Evolutionary conservation across 2,329 filamentous ascomycete genomes (phyloP).

Genomic region (Pleurostoma richardsiae): DNA sequence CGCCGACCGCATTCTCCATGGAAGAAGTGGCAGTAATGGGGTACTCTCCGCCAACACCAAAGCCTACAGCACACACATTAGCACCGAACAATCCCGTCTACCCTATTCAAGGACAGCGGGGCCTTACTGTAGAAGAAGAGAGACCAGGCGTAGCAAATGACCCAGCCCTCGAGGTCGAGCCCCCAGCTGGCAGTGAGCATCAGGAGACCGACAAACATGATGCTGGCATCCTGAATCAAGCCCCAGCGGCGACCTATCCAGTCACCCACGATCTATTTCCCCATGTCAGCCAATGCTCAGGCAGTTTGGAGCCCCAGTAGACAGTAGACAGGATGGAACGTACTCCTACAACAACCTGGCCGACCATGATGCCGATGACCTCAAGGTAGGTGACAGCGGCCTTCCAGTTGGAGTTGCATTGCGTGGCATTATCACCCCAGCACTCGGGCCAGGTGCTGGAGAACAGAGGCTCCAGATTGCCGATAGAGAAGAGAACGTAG

Average conservation of each 20-base stretch:
- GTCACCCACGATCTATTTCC: slow-evolving; percentile 47
- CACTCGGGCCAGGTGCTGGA: slow-evolving; percentile 69
- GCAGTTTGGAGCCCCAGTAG: slow-evolving; percentile 9
- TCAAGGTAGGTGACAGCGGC: slow-evolving; percentile 86
- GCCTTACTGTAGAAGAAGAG: slow-evolving; percentile 80
- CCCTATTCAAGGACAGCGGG: slow-evolving; percentile 31
- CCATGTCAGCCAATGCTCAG: neutral
- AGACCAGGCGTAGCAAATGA: slow-evolving; percentile 94
- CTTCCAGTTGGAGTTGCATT: slow-evolving; percentile 76
- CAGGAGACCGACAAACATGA: slow-evolving; percentile 90
- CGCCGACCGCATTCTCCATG: slow-evolving; percentile 85
- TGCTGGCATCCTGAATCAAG: slow-evolving; percentile 87
- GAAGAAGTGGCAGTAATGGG: slow-evolving; percentile 94
- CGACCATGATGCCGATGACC: slow-evolving; percentile 90
- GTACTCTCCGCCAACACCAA: slow-evolving; percentile 79
- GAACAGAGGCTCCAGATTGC: slow-evolving; percentile 83
- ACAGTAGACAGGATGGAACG: slow-evolving; percentile 17
- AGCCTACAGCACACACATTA: slow-evolving; percentile 16
- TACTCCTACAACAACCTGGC: slow-evolving; percentile 83
- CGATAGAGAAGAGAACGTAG: slow-evolving; percentile 95
- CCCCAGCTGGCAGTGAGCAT: slow-evolving; percentile 94
- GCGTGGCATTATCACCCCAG: slow-evolving; percentile 59
- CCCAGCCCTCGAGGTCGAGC: slow-evolving; percentile 81
- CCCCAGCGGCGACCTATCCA: slow-evolving; percentile 91
- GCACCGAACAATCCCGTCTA: too few species aligned